Base-by-base conservation (phyloP, 2,329 filamentous ascomycete species). In the Diplodia mutila region DNA sequence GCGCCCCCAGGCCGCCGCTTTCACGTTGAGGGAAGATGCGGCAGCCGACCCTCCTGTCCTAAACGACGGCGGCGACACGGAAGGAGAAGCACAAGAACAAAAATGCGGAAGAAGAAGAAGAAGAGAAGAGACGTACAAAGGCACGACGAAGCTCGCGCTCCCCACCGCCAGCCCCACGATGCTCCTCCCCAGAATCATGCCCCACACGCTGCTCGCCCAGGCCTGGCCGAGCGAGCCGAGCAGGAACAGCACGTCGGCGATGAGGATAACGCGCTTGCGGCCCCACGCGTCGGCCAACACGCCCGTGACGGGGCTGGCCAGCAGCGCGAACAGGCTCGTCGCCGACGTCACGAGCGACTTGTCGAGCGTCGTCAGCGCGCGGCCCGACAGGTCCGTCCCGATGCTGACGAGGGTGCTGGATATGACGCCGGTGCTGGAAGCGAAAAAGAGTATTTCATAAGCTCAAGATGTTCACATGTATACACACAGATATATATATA, bases 181-280 rank as follows among this genome's bases (percentile, higher is more conserved):
- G 48, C 75, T 75, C 27, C 75, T 72, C 5, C 75, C 75, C 25
- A 75, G 55, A 0, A 75, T 73, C 46, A 76, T 76, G 59, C 75
- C 73, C 39, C 71, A 67, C 16, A 77, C 61, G 9, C 71, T 70
- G 64, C 66, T 75, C 12, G 75, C 69, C 16, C 73, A 72, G 3
- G 75, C 75, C 57, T 76, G 75, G 21, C 75, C 70, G 29, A 75
- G 61, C 46, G 74, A 75, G 12, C 75, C 74, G 42, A 76, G 70
- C 27, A 75, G 70, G 69, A 76, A 76, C 14, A 93, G 85, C 0
- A 86, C 70, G 48, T 79, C 77, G 1, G 78, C 93, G 8, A 85
- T 75, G 16, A 98, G 83, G 68, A 98, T 92, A 48, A 90, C 86
- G 0, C 90, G 91, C 75, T 97, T 97, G 67, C 94, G 87, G 23